These are phyloP conservation scores for Prunus dulcis DNA, from an alignment of 306 rosid species.

Conservation along the genomic window DNA sequence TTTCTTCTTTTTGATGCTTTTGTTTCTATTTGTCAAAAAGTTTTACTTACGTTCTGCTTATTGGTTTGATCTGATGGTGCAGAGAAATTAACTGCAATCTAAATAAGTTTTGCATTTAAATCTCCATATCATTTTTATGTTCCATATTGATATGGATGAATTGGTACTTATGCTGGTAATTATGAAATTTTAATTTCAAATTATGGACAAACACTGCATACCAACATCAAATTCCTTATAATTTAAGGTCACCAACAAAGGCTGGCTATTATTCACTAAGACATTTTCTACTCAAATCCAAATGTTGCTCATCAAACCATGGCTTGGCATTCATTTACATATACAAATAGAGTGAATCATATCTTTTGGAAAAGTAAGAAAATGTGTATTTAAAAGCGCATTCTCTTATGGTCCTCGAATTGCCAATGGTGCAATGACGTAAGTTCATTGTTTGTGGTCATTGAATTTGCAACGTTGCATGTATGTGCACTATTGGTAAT, in stretches of 20 bases:
- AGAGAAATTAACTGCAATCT: neutral
- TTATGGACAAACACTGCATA: neutral
- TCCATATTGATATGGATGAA: neutral
- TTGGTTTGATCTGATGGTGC: neutral
- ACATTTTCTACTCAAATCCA: no score
- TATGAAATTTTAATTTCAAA: no score
- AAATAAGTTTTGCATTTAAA: neutral
- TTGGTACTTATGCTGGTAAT: neutral
- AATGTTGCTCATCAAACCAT: no score
- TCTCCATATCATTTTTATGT: neutral
- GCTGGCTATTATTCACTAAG: neutral
- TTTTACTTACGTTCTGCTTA: neutral
- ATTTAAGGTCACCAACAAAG: neutral
- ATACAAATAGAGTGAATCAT: no score
- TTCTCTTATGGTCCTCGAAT: neutral
- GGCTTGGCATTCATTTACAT: no score
- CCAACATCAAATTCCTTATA: neutral
- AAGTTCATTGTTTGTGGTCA: neutral
- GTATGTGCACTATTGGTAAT: neutral
- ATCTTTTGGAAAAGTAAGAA: no score
- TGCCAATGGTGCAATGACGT: fast-evolving
- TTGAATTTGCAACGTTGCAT: neutral
- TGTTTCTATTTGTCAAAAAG: neutral
- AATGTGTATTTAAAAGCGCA: neutral
- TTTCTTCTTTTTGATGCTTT: neutral